Percentiles rank a stretch among this genome's conserved stretches.
phyloP scores from a whole-genome alignment of 2,329 filamentous ascomycete species.

The Colletotrichum limetticola region DNA sequence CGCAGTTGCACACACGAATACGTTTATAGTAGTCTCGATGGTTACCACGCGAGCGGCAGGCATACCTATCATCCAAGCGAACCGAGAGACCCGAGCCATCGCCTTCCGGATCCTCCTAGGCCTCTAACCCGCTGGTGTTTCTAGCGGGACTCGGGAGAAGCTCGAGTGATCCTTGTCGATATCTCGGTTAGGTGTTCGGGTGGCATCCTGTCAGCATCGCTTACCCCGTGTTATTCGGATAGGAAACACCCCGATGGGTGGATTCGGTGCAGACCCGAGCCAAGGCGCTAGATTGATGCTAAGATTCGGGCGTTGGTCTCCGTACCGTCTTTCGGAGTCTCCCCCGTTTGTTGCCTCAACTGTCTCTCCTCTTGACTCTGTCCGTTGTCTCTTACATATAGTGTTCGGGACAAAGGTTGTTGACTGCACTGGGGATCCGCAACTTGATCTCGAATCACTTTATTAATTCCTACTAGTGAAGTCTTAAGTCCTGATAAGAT shows the following conservation, averaged over 20 bases:
- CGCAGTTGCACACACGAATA: background rate
- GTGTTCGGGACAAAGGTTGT: background rate
- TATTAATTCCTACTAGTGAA: background rate
- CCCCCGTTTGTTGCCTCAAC: background rate
- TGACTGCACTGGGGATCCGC: background rate
- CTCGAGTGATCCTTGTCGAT: background rate
- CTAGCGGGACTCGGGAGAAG: background rate
- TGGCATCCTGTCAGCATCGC: constrained; percentile 13
- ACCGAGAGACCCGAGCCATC: constrained; percentile 14
- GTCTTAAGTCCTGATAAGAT: background rate
- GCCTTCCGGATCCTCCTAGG: background rate
- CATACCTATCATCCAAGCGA: constrained; percentile 5
- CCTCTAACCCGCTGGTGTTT: background rate
- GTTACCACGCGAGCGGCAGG: constrained; percentile 22
- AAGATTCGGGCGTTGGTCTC: constrained; percentile 11
- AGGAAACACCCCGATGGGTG: background rate
- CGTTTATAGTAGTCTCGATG: background rate
- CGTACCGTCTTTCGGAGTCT: background rate
- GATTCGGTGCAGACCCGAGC: constrained; percentile 4
- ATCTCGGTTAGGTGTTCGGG: constrained; percentile 21
- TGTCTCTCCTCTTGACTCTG: background rate
- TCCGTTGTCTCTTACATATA: background rate
- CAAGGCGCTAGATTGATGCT: constrained; percentile 32
- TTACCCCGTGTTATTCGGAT: constrained; percentile 29
- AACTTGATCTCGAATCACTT: background rate